These are phyloP conservation scores for Ophiostoma quercus DNA, from an alignment of 2,329 filamentous ascomycete genomes.

Conservation along the genomic window DNA sequence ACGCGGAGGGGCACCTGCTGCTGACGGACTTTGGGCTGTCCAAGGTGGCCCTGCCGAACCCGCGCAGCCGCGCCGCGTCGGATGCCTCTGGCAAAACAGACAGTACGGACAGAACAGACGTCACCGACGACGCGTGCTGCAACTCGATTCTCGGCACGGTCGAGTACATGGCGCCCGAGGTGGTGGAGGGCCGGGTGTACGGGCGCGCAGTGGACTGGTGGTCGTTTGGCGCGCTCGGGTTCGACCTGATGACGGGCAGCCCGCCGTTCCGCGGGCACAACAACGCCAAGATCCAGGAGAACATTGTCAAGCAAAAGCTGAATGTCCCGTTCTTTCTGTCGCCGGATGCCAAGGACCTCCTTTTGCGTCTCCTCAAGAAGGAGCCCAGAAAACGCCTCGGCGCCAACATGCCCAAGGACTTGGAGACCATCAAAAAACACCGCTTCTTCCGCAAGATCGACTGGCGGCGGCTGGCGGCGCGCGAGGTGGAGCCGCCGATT, in stretches of 20 bases:
- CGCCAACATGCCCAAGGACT: constrained; percentile 80
- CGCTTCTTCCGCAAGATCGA: constrained; percentile 96
- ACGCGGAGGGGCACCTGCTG: constrained; percentile 84
- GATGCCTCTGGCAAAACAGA: not conserved
- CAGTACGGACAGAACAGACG: not conserved
- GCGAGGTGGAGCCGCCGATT: constrained; percentile 84
- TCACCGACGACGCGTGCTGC: constrained; percentile 58
- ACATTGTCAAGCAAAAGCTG: constrained; percentile 90
- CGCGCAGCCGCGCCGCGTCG: constrained; percentile 41
- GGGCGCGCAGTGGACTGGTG: constrained; percentile 97
- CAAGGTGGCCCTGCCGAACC: constrained; percentile 67
- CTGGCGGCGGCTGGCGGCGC: constrained; percentile 78
- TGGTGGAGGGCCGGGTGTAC: constrained; percentile 81
- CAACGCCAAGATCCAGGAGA: constrained; percentile 90
- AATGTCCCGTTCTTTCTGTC: constrained; percentile 84
- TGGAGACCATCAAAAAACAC: constrained; percentile 80
- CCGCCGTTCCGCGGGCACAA: constrained; percentile 89
- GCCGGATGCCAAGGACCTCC: constrained; percentile 86
- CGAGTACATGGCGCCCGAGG: constrained; percentile 98
- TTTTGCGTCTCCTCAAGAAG: constrained; percentile 84
- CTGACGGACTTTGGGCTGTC: constrained; percentile 95
- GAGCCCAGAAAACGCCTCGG: constrained; percentile 88
- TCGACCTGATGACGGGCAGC: constrained; percentile 85
- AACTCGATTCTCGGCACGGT: constrained; percentile 91
- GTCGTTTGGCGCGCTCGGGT: constrained; percentile 90